These are phyloP conservation scores for Wickerhamomyces alni DNA, from an alignment of 805 yeast genomes.

Conservation along the genomic window DNA sequence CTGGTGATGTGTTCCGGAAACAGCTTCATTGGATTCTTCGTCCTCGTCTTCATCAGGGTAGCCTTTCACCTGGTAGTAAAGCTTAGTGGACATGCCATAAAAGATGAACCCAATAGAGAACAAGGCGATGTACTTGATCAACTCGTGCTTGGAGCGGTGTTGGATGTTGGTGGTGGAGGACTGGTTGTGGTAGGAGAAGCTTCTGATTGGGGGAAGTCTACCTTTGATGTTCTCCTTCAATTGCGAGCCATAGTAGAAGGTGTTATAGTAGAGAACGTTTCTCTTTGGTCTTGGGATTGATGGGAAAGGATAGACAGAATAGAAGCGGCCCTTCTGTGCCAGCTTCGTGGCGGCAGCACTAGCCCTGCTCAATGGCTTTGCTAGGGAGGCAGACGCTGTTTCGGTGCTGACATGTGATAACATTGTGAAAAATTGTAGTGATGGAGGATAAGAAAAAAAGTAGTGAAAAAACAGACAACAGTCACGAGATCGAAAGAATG, in stretches of 20 bases:
- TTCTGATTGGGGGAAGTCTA: conserved; percentile 23
- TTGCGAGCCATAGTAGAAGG: conserved; percentile 30
- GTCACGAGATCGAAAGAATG: no score
- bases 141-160: conserved; percentile 15
- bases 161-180: conserved; percentile 9
- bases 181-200: conserved; percentile 20
- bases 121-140: conserved; percentile 23
- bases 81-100: conserved; percentile 24
- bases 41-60: conserved; percentile 18
- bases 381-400: conserved; percentile 5
- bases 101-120: conserved; percentile 23
- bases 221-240: conserved; percentile 24
- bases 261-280: conserved; percentile 44
- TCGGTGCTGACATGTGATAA: conserved; percentile 18
- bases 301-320: conserved; percentile 38
- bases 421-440: conserved; percentile 6
- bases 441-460: background rate
- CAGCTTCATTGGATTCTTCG: conserved; percentile 7
- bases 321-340: conserved; percentile 6
- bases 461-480: no score
- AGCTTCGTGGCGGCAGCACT: conserved; percentile 4
- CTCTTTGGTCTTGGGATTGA: conserved; percentile 53
- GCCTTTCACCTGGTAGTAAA: conserved; percentile 19
- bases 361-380: conserved; percentile 4
- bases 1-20: no score